phyloP scores from a whole-genome alignment of 1,284 basidiomycete genomes.

The Gomphus bonarii region DNA sequence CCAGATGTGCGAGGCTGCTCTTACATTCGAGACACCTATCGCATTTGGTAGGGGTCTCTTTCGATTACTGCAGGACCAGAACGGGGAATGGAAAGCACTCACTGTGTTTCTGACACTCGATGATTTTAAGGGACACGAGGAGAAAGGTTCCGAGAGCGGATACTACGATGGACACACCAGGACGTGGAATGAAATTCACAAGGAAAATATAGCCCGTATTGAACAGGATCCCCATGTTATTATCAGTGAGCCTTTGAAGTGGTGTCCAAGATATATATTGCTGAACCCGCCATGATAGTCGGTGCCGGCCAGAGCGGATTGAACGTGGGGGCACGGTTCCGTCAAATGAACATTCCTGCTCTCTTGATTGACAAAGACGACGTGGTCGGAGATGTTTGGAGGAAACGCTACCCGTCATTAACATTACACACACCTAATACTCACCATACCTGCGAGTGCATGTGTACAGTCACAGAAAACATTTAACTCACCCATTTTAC shows the following conservation, averaged over 20 bases:
- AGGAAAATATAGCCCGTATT: too few species aligned
- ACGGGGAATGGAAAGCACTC: conserved; percentile 7
- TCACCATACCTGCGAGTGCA: conserved; percentile 25
- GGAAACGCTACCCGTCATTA: conserved; percentile 36
- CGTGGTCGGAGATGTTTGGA: conserved; percentile 45
- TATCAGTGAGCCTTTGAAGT: too few species aligned
- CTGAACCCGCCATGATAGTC: conserved; percentile 16
- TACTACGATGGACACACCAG: too few species aligned
- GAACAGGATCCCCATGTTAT: too few species aligned
- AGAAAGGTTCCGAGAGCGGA: conserved; percentile 8
- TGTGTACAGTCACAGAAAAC: not conserved
- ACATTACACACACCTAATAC: conserved; percentile 34
- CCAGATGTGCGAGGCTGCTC: conserved; percentile 24
- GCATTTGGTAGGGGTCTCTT: conserved; percentile 29
- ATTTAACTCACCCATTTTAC: not conserved
- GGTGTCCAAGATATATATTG: not conserved
- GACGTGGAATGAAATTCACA: too few species aligned
- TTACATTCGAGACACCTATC: conserved; percentile 30
- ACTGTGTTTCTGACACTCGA: conserved; percentile 11
- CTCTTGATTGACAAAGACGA: conserved; percentile 37
- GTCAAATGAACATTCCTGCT: conserved; percentile 36
- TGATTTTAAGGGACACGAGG: conserved; percentile 28
- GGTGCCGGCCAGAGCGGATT: conserved; percentile 48
- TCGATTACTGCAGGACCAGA: conserved; percentile 21
- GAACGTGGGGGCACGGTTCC: conserved; percentile 40